These are phyloP conservation scores for Phytopythium kandeliae DNA, from an alignment of 352 stramenopile species.

Conservation along the genomic window DNA sequence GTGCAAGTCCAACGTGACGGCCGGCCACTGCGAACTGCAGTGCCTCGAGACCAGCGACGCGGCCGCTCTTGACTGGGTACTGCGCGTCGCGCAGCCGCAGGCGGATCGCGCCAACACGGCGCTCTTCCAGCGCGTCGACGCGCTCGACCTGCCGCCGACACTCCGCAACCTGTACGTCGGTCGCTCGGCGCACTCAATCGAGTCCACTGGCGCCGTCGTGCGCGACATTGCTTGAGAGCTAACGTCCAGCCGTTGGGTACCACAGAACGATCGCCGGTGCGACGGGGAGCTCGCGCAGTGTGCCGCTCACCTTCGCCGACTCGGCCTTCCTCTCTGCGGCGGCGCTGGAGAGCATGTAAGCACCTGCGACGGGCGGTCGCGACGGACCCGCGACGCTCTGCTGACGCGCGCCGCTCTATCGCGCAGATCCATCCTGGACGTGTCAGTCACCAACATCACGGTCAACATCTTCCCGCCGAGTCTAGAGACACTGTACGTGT, in stretches of 20 bases:
- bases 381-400: background rate
- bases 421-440: slow-evolving; percentile 45
- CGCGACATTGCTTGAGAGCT: too few species aligned
- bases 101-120: slow-evolving; percentile 55
- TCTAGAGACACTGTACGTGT: slow-evolving; percentile 48
- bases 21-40: slow-evolving; percentile 51
- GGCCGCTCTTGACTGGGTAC: slow-evolving; percentile 33
- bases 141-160: slow-evolving; percentile 38
- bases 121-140: slow-evolving; percentile 50
- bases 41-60: slow-evolving; percentile 42
- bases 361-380: background rate
- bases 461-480: slow-evolving; percentile 58
- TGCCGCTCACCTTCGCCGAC: slow-evolving; percentile 51
- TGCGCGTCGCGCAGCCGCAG: slow-evolving; percentile 58
- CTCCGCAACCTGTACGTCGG: slow-evolving; percentile 53
- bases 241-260: too few species aligned
- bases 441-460: slow-evolving; percentile 53
- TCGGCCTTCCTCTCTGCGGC: slow-evolving; percentile 39
- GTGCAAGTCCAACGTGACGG: slow-evolving; percentile 40
- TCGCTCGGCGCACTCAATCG: too few species aligned
- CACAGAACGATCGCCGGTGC: slow-evolving; percentile 30
- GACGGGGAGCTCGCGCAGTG: slow-evolving; percentile 40
- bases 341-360: slow-evolving; percentile 46
- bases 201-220: too few species aligned
- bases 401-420: background rate